Evolutionary conservation across 371 early-diverging fungal species (phyloP).

Genomic region (Mucor irregularis): DNA sequence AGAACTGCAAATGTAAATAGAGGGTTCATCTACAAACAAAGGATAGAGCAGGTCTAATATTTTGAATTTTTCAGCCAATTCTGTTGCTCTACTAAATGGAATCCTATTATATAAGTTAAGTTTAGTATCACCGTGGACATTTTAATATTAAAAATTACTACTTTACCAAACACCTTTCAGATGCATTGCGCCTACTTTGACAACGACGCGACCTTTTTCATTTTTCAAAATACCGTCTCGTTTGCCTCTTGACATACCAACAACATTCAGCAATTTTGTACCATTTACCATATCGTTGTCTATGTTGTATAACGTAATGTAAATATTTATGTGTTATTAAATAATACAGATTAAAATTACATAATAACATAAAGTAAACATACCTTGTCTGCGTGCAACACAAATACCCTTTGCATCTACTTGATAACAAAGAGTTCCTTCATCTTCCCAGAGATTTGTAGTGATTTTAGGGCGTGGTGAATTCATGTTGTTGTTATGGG

Average conservation of each 20-base stretch:
- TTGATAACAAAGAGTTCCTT: conserved; percentile 76
- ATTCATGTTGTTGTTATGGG: conserved; percentile 8
- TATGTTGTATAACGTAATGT: too few relatives aligned
- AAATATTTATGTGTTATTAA: conserved; percentile 1
- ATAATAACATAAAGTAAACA: conserved; percentile 7
- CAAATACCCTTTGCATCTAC: conserved; percentile 79
- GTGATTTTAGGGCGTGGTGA: conserved; percentile 62
- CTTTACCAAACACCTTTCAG: conserved; percentile 87
- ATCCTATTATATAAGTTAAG: conserved; percentile 39
- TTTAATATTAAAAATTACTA: not conserved
- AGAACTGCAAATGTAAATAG: conserved; percentile 22
- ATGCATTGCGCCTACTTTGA: conserved; percentile 87
- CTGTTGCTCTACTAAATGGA: conserved; percentile 69
- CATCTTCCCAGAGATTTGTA: conserved; percentile 84
- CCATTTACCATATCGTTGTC: conserved; percentile 87
- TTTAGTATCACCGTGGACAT: not conserved
- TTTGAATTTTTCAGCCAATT: conserved; percentile 70
- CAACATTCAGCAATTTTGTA: conserved; percentile 84
- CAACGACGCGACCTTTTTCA: conserved; percentile 80
- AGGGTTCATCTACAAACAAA: conserved; percentile 73
- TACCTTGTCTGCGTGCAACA: conserved; percentile 78
- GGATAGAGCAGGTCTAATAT: conserved; percentile 73
- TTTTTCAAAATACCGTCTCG: conserved; percentile 88
- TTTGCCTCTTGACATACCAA: conserved; percentile 86
- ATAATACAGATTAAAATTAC: conserved; percentile 5